Evolutionary conservation across 163 green algal genomes (phyloP), one percentile per base, ranked within the genome.

Genomic region (Volvox carteri): DNA sequence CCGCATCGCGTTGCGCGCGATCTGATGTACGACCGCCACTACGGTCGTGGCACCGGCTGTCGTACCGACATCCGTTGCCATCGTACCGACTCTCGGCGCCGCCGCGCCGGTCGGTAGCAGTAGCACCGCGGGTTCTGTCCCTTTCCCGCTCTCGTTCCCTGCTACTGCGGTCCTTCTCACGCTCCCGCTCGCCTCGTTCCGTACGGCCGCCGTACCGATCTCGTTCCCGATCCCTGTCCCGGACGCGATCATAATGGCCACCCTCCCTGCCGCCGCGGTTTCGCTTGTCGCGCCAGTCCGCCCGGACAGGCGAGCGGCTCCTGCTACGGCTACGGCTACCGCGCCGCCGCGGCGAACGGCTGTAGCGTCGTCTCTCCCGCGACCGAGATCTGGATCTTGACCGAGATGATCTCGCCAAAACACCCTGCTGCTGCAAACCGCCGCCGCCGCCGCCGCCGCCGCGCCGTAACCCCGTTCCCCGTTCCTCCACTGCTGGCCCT

Each of bases 251-350:
- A 6, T 30, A 48, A 0, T 85, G 52, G 30, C 33, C 65, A 7
- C 30, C 65, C 25, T 54, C 52, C 11, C 7, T 37, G n/a, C n/a
- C n/a, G n/a, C n/a, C n/a, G 52, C 77, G 52, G 54, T 74, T 56
- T 19, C 80, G 62, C 44, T 54, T 65, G 44, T 25, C 28, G 1
- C 44, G 30, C 80, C 30, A 70, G 65, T 86, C 78, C 78, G 41
- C 41, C 23, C 30, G n/a, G n/a, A n/a, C n/a, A 3, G 80, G 62
- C 19, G 80, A 87, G 33, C 80, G 80, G 44, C 80, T 87, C 19
- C 83, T 35, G 67, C 80, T 86, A 16, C 60, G 78, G 62, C 81
- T 87, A 19, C 79, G n/a, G n/a, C 79, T 87, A n/a, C 35, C 37
- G 2, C 68, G 48, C 37, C 67, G 50, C 48, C 67, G 80, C 0